These are phyloP conservation scores for Carex parvula DNA, from an alignment of 176 grass and related monocot genomes.

Conservation along the genomic window DNA sequence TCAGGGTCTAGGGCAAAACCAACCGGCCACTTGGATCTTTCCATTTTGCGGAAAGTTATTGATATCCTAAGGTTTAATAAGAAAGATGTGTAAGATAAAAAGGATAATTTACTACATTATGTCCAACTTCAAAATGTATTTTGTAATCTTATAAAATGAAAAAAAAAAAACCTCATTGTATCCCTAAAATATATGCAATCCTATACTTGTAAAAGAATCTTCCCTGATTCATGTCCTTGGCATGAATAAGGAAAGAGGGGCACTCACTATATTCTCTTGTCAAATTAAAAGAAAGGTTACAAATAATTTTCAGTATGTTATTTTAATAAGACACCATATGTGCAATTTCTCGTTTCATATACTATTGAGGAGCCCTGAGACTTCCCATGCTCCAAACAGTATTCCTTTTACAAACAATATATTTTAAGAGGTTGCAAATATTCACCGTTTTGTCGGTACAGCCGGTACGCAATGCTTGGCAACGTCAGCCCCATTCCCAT, in stretches of 20 bases:
- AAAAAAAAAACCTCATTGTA: background rate
- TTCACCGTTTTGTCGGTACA: conserved; percentile 43
- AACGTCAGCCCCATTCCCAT: conserved; percentile 46
- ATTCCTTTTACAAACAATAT: background rate
- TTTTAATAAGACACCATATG: background rate
- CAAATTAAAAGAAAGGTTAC: background rate
- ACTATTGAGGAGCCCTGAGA: background rate
- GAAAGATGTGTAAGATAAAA: background rate
- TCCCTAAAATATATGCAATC: background rate
- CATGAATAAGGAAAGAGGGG: background rate
- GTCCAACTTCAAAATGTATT: background rate
- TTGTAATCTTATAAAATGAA: background rate
- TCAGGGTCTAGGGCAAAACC: conserved; percentile 39
- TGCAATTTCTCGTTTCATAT: background rate
- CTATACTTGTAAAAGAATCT: background rate
- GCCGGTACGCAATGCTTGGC: conserved; percentile 52
- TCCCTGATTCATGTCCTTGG: background rate
- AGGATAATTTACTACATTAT: background rate
- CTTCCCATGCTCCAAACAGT: background rate
- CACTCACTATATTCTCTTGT: background rate
- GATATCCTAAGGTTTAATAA: conserved; percentile 38
- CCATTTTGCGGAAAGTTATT: conserved; percentile 58
- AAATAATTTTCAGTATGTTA: background rate
- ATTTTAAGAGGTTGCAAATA: background rate
- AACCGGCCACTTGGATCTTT: conserved; percentile 31